A percentile compares a stretch with the other conserved stretches of the same genome.
These are phyloP conservation scores for Chaetomidium leptoderma DNA, from an alignment of 495 filamentous ascomycete species.

Conservation along the genomic window DNA sequence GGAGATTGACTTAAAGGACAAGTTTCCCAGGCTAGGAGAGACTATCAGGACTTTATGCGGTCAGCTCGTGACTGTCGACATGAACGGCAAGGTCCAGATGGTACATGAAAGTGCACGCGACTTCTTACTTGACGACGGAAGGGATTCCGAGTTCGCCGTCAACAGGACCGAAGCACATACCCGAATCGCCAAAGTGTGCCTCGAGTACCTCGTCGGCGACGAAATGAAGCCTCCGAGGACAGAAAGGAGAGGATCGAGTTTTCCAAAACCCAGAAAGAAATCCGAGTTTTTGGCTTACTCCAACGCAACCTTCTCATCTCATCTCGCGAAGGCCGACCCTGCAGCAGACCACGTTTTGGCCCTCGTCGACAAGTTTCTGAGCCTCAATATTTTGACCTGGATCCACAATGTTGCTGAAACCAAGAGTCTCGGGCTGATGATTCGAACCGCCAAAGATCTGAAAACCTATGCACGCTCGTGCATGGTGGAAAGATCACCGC, in stretches of 20 bases:
- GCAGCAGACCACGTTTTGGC: neutral
- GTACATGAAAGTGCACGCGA: constrained; percentile 22
- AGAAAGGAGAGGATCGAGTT: neutral
- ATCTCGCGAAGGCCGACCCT: constrained; percentile 13
- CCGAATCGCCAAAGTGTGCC: constrained; percentile 13
- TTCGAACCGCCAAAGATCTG: constrained; percentile 11
- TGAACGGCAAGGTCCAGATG: constrained; percentile 14
- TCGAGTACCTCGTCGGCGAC: constrained; percentile 16
- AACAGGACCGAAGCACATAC: constrained; percentile 16
- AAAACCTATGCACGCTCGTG: constrained; percentile 3
- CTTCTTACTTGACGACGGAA: constrained; percentile 17
- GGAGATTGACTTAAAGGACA: constrained; percentile 13
- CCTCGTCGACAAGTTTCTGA: constrained; percentile 13
- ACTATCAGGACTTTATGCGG: constrained; percentile 17
- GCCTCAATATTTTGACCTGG: constrained; percentile 18
- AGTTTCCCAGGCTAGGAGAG: constrained; percentile 14
- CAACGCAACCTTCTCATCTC: constrained; percentile 12
- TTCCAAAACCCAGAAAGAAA: neutral
- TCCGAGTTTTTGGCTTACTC: constrained; percentile 13
- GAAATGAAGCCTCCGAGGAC: constrained; percentile 17
- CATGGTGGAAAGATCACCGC: constrained; percentile 1
- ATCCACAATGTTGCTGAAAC: constrained; percentile 9
- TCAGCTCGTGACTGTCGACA: constrained; percentile 17
- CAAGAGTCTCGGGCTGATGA: constrained; percentile 8
- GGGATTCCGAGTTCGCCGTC: constrained; percentile 17